Evolutionary conservation across 805 yeast species (phyloP).

Genomic region (Teunomyces lycoperdinae): DNA sequence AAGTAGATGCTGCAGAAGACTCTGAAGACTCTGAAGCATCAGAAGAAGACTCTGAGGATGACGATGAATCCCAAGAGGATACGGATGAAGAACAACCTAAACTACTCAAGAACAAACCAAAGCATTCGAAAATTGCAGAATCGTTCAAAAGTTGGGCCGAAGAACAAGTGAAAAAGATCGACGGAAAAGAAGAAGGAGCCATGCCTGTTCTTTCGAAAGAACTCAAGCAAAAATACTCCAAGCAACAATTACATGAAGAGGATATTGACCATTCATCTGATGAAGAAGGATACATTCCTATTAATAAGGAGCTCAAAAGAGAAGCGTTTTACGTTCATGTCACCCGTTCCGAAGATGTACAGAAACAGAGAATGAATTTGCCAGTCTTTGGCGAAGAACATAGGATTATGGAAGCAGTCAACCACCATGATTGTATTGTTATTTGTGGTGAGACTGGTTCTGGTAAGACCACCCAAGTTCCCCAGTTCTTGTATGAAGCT

Average conservation of each 20-base stretch:
- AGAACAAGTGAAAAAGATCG: conserved; percentile 59
- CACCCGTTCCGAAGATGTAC: conserved; percentile 63
- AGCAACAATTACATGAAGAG: conserved; percentile 56
- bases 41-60: conserved; percentile 30
- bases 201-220: conserved; percentile 48
- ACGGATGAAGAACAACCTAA: conserved; percentile 28
- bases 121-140: conserved; percentile 43
- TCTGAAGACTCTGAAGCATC: conserved; percentile 28
- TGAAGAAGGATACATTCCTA: conserved; percentile 57
- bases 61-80: conserved; percentile 27
- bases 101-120: conserved; percentile 38
- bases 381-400: conserved; percentile 94
- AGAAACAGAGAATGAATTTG: conserved; percentile 61
- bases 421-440: conserved; percentile 85
- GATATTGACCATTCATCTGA: conserved; percentile 71
- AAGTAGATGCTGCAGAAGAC: conserved; percentile 18
- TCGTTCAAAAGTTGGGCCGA: conserved; percentile 91
- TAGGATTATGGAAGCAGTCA: conserved; percentile 90
- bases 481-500: conserved; percentile 90
- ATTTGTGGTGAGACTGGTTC: conserved; percentile 98
- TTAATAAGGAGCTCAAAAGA: conserved; percentile 52
- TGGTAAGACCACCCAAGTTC: conserved; percentile 97
- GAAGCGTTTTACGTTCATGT: conserved; percentile 69
- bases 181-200: conserved; percentile 51
- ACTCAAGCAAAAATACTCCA: conserved; percentile 41